These are phyloP conservation scores for Rubroboletus pulcherrimus DNA, from an alignment of 768 basidiomycete genomes.

Conservation along the genomic window DNA sequence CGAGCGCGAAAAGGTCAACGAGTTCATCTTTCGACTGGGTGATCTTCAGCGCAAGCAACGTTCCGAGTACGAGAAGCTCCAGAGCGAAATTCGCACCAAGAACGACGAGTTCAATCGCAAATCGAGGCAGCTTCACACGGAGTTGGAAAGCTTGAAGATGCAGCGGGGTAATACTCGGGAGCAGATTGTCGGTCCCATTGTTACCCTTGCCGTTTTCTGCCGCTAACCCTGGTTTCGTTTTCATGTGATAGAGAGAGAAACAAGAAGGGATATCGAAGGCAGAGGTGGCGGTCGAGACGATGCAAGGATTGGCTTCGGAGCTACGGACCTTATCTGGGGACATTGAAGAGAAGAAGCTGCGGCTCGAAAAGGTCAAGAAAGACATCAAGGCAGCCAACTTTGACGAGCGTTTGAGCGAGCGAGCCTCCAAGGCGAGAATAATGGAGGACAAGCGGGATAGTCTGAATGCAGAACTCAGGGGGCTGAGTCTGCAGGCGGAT, in stretches of 20 bases:
- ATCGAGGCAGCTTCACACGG: constrained; percentile 52
- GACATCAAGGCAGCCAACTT: constrained; percentile 60
- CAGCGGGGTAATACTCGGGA: constrained; percentile 50
- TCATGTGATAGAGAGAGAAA: constrained; percentile 40
- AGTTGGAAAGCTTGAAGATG: constrained; percentile 50
- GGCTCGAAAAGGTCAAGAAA: constrained; percentile 55
- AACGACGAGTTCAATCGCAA: constrained; percentile 65
- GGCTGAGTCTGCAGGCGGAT: constrained; percentile 75
- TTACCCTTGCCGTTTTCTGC: neutral
- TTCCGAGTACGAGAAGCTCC: constrained; percentile 61
- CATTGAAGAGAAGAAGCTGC: constrained; percentile 63
- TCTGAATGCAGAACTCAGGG: constrained; percentile 66
- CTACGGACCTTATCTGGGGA: constrained; percentile 54
- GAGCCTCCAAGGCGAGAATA: constrained; percentile 46
- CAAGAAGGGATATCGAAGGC: constrained; percentile 48
- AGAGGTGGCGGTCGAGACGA: constrained; percentile 55
- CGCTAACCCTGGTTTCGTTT: neutral
- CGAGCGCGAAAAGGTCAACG: constrained; percentile 64
- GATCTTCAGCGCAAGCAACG: constrained; percentile 62
- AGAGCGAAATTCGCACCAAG: constrained; percentile 56
- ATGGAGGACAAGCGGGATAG: constrained; percentile 69
- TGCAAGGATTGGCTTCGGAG: constrained; percentile 51
- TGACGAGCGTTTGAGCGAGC: constrained; percentile 59
- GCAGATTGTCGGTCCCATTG: constrained; percentile 47
- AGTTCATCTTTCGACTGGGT: constrained; percentile 65